Evolutionary conservation across 208 protist genomes (phyloP).

Genomic region (Leishmania braziliensis): DNA sequence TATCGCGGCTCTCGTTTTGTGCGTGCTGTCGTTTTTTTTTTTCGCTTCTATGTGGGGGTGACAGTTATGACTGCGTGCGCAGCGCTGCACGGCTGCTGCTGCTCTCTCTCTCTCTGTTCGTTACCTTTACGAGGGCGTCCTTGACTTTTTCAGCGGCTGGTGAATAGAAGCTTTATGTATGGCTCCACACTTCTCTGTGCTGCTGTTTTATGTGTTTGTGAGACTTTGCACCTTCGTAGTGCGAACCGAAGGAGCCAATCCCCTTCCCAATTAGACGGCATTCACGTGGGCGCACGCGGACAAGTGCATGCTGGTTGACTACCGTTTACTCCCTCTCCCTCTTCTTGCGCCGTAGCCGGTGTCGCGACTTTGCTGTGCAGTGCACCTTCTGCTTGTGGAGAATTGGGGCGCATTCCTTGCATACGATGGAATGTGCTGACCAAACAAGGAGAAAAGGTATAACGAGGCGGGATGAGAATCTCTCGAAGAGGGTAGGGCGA

Average conservation of each 20-base stretch:
- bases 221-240: background rate
- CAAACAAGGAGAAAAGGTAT: background rate
- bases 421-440: background rate
- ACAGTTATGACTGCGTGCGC: background rate
- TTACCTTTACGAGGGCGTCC: background rate
- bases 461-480: background rate
- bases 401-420: background rate
- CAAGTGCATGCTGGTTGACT: background rate
- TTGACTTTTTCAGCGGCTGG: background rate
- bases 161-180: background rate
- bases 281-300: background rate
- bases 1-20: background rate
- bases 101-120: background rate
- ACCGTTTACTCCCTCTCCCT: background rate
- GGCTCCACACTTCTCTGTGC: background rate
- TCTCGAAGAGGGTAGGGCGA: background rate
- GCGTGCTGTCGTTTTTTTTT: background rate
- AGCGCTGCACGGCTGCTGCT: background rate
- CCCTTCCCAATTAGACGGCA: no score
- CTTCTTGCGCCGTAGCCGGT: background rate
- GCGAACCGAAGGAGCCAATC: background rate
- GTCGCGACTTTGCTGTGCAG: background rate
- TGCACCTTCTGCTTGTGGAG: background rate
- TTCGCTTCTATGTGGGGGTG: background rate
- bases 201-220: background rate